Evolutionary conservation across 208 protist species (phyloP).

Genomic region (Trichomonas tenax): DNA sequence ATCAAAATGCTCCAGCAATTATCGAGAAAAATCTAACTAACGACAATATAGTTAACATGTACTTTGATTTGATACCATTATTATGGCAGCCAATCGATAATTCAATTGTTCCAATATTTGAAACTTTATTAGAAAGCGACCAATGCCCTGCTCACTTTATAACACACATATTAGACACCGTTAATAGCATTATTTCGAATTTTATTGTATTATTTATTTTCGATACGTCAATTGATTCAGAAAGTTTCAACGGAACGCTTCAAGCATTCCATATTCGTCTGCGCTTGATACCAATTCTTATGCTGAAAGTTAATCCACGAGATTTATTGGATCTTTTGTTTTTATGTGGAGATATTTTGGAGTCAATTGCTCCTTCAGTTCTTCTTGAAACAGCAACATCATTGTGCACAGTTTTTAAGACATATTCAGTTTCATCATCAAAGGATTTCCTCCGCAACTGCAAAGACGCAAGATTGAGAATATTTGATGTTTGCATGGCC

Average conservation of each 20-base stretch:
- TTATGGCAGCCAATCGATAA: background rate
- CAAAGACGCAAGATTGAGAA: background rate
- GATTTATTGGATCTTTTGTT: background rate
- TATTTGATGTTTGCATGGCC: background rate
- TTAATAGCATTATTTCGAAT: background rate
- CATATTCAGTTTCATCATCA: background rate
- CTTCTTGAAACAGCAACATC: background rate
- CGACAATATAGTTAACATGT: background rate
- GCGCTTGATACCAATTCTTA: background rate
- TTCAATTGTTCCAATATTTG: background rate
- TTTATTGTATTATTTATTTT: background rate
- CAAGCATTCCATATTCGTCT: background rate
- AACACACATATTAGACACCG: background rate
- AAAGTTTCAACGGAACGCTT: background rate
- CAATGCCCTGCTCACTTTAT: background rate
- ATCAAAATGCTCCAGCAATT: background rate
- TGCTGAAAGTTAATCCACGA: background rate
- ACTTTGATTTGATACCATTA: background rate
- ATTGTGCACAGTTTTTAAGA: background rate
- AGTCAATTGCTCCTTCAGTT: background rate
- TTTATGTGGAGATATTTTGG: background rate
- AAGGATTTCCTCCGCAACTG: background rate
- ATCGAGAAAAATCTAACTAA: background rate
- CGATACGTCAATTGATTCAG: background rate
- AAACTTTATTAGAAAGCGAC: background rate